Percentiles rank a stretch among this genome's conserved stretches.
phyloP scores from a whole-genome alignment of 345 rosid species.

The Eucalyptus erythrocorys region DNA sequence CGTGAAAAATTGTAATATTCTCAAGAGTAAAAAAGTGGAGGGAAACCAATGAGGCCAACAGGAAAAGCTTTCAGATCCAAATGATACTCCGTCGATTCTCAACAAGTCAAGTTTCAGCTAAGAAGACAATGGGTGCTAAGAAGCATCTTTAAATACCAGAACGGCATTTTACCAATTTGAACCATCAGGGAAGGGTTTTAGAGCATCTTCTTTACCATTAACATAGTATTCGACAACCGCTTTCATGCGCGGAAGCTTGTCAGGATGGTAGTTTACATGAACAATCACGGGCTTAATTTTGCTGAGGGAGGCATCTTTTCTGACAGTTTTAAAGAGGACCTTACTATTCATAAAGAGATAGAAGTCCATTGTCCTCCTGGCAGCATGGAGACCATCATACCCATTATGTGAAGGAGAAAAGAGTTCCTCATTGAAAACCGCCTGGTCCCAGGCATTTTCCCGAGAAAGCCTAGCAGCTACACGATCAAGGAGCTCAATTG shows the following conservation, averaged over 20 bases:
- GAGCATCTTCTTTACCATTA: constrained; percentile 26
- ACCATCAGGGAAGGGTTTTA: constrained; percentile 35
- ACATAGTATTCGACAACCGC: constrained; percentile 33
- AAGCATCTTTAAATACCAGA: not conserved
- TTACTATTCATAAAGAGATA: constrained; percentile 39
- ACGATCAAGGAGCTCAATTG: constrained; percentile 37
- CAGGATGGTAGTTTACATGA: constrained; percentile 34
- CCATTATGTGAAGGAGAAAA: constrained; percentile 29
- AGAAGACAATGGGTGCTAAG: not conserved
- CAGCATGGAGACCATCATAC: constrained; percentile 35
- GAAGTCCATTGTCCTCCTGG: constrained; percentile 32
- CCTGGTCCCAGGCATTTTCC: constrained; percentile 33
- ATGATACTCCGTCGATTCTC: not conserved
- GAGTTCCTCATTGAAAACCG: constrained; percentile 40
- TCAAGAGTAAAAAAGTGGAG: not conserved
- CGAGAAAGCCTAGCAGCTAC: constrained; percentile 24
- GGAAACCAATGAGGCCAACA: not conserved
- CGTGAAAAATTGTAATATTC: not conserved
- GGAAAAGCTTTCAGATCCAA: not conserved
- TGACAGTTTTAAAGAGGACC: constrained; percentile 28
- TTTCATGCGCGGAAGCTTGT: constrained; percentile 32
- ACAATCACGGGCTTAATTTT: constrained; percentile 32
- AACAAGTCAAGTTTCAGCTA: not conserved
- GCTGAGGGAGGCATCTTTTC: constrained; percentile 22
- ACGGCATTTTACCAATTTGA: not conserved